Evolutionary conservation across 805 yeast species (phyloP), one percentile per base, ranked within the genome.

Genomic region (Metschnikowia kunwiensis): DNA sequence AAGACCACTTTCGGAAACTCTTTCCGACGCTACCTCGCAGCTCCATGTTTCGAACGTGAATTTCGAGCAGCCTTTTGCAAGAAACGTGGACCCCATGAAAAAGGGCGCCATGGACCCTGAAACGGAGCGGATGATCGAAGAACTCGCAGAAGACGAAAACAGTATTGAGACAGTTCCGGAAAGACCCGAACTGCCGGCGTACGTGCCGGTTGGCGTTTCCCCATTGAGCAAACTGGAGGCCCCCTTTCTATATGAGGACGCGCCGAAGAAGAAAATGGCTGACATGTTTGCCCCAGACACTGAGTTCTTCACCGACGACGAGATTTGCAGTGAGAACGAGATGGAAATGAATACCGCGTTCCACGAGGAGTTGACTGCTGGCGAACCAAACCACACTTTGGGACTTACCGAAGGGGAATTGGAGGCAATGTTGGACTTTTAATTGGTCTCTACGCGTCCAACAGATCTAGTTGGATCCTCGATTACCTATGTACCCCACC

Each of bases 141-240:
- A 41, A 11, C 38, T 55, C 30, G 52, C 54, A 4, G 53, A 52
- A 25, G 57, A 59, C 23, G 70, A 63, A 17, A 59, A 59, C 27
- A 75, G 70, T 34, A 60, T 78, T n/a, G 85, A 79, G 43, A 52
- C 55, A 26, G 69, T 68, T 15, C 74, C 82, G 5, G 53, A 55
- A 15, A 53, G 50, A 23, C 16, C 38, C 5, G 71, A 65, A 15
- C 43, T 37, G 5, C 24, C 14, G 16, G 26, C n/a, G 10, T 24
- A 37, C 9, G 30, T 37, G 4, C 41, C 49, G 2, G 30, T 32
- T 9, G 52, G 44, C 12, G 18, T 28, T 5, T 33, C 43, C 13
- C 82, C 17, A 47, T 60, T 43, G 70, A 68, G 37, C 18, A 24
- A 38, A 15, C 24, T 19, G 8, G 39, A 36, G 11, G 33, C 45